Base-by-base conservation (phyloP, 2,329 filamentous ascomycete species). In the Fusarium cicatricum region DNA sequence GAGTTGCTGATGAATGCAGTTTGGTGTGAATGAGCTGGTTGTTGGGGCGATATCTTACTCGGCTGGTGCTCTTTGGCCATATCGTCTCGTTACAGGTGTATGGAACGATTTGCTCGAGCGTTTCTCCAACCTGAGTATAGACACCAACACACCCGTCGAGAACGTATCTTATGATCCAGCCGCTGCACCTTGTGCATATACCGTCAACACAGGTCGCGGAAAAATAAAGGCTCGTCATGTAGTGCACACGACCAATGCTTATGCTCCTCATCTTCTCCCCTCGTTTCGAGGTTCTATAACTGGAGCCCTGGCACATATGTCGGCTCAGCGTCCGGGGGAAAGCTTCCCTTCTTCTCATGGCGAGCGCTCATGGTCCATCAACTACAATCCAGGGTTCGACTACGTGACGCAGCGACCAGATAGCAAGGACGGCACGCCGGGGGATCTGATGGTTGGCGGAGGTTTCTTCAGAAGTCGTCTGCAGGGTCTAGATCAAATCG, bases 201-300 rank as follows among this genome's bases (percentile, higher is more conserved):
- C 70, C 1, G 63, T 86, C 5, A 60, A 72, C 5, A 86, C 84
- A 1, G 47, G 62, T 0, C 72, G 78, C 7, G 83, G 82, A 2
- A 59, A 36, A 0, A 73, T 86, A 29, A 68, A 65, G 4, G 75
- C 82, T 8, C 72, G 73, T 1, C 79, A 86, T 46, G 73, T 88
- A 2, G 74, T 87, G 3, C 82, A 88, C 58, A 82, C 82, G 8
- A 87, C 83, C 2, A 87, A 88, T 57, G 82, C 74, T 5, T 81
- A 81, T 58, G 75, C 80, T 0, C 69, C 78, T 0, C 78, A 84
- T 44, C 77, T 87, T 1, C 64, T 86, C 3, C 82, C 84, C 0
- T 76, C 74, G 0, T 71, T 86, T 2, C 72, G 75, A 3, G 75
- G 76, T 9, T 77, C 75, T 36, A 65, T 83, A n/a, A 76, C 78